Conservation (phyloP, 1,139 yeast genomes). For the Scheffersomyces stambukii region DNA sequence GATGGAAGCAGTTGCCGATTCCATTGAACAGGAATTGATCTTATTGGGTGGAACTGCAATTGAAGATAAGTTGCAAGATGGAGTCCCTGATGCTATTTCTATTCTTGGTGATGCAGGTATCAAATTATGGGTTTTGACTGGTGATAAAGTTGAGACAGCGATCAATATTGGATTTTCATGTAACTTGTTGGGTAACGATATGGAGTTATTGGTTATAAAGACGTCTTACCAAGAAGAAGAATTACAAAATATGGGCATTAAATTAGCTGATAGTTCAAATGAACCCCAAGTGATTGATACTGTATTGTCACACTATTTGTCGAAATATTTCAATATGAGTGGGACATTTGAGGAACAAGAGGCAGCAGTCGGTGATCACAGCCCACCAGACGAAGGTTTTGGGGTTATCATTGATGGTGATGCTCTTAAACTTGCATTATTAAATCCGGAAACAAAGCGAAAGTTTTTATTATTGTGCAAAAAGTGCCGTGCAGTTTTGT, state of each 20-base stretch:
- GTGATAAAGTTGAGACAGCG: slow-evolving; percentile 51
- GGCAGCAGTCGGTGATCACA: slow-evolving; percentile 64
- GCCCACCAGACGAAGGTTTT: slow-evolving; percentile 70
- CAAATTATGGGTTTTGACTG: slow-evolving; percentile 49
- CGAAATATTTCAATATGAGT: slow-evolving; percentile 55
- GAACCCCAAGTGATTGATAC: slow-evolving; percentile 42
- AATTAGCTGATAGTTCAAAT: slow-evolving; percentile 24
- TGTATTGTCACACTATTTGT: slow-evolving; percentile 57
- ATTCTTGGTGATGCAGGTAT: slow-evolving; percentile 46
- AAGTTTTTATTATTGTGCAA: slow-evolving; percentile 84
- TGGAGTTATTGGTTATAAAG: slow-evolving; percentile 42
- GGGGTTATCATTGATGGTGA: slow-evolving; percentile 94
- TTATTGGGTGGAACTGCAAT: slow-evolving; percentile 51
- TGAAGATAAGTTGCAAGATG: slow-evolving; percentile 49
- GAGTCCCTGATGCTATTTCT: slow-evolving; percentile 47
- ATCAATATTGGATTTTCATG: slow-evolving; percentile 50
- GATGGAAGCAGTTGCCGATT: slow-evolving; percentile 46
- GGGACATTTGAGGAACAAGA: slow-evolving; percentile 60
- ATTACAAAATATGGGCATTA: slow-evolving; percentile 24
- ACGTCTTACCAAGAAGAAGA: slow-evolving; percentile 30
- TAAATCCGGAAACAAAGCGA: slow-evolving; percentile 48
- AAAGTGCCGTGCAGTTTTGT: slow-evolving; percentile 89
- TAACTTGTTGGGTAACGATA: slow-evolving; percentile 45
- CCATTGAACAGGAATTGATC: slow-evolving; percentile 41
- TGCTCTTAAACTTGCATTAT: slow-evolving; percentile 71